Base-by-base conservation (phyloP, 495 filamentous ascomycete species). In the Glarea lozoyensis region DNA sequence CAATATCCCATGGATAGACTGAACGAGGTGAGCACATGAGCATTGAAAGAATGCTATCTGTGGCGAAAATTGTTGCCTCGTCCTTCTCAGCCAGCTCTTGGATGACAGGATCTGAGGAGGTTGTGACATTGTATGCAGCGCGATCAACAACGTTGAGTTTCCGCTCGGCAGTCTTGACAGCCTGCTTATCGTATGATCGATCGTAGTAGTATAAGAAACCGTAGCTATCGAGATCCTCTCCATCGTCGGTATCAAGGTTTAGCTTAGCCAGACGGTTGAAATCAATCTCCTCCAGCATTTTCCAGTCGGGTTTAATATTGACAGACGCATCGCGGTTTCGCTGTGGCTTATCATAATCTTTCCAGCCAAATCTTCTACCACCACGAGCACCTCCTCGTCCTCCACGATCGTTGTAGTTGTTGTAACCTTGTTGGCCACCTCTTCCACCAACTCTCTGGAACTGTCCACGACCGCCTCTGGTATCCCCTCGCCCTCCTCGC, bases 201-300 rank as follows among this genome's bases (percentile, higher is more conserved):
- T 98, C 92, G 63, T 98, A 98, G 76, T 89, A 88, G 75, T 94
- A 83, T 27, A 97, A 71, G 80, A 97, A 97, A 54, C 92, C 92
- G 62, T 97, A 97, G 57, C 74, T 77, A 36, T 94, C 92, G 42
- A 98, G 60, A 57, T 98, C 92, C 65, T 98, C 93, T 51, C 90
- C 92, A 38, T 94, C 86, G 49, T 88, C 85, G 2, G 87, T 78
- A 54, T 96, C 93, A 18, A 98, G 76, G 67, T 94, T 97, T 48
- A 98, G 72, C 76, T 98, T 98, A 42, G 78, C 73, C 36, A 98
- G 76, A 47, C 92, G 84, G 68, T 81, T 89, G 68, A 94, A 98
- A 60, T 98, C 92, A 60, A 98, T 95, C 72, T 98, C 93, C 67
- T 98, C 93, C 32, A 96, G 69, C 69, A 98, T 78, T 54, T 79